These are phyloP conservation scores for Cenchrus purpureus DNA, from an alignment of 176 grass and related monocot genomes.

Conservation along the genomic window DNA sequence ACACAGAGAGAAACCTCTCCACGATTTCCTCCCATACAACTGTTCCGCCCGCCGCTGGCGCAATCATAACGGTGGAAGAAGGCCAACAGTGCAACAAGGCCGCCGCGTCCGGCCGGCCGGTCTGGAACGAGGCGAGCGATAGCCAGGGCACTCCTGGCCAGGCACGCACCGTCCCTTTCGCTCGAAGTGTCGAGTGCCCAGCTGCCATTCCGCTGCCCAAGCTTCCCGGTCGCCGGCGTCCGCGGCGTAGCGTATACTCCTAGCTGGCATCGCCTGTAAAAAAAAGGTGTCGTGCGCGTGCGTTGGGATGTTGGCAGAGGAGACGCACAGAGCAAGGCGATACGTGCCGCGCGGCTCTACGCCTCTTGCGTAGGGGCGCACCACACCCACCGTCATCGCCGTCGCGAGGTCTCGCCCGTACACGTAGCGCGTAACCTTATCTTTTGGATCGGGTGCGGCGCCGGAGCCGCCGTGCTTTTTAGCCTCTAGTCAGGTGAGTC, in stretches of 20 bases:
- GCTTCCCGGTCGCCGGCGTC: not conserved
- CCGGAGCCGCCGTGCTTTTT: not conserved
- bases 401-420: not conserved
- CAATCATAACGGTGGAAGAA: too few species aligned
- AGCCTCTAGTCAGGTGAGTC: not conserved
- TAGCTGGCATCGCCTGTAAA: not conserved
- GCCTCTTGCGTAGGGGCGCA: not conserved
- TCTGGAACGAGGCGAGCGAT: not conserved
- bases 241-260: not conserved
- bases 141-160: not conserved
- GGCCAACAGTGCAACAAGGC: not conserved
- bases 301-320: too few species aligned
- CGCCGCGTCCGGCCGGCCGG: constrained; percentile 1
- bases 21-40: not conserved
- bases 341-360: not conserved
- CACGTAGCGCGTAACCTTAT: constrained; percentile 11
- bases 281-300: too few species aligned
- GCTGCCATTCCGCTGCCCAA: not conserved
- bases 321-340: too few species aligned
- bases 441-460: not conserved
- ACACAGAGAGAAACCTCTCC: not conserved
- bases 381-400: not conserved
- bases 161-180: not conserved
- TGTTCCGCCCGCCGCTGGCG: not conserved
- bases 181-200: constrained; percentile 1